Evolutionary conservation across 2,329 filamentous ascomycete genomes (phyloP).

Genomic region (Paraconiothyrium brasiliense): DNA sequence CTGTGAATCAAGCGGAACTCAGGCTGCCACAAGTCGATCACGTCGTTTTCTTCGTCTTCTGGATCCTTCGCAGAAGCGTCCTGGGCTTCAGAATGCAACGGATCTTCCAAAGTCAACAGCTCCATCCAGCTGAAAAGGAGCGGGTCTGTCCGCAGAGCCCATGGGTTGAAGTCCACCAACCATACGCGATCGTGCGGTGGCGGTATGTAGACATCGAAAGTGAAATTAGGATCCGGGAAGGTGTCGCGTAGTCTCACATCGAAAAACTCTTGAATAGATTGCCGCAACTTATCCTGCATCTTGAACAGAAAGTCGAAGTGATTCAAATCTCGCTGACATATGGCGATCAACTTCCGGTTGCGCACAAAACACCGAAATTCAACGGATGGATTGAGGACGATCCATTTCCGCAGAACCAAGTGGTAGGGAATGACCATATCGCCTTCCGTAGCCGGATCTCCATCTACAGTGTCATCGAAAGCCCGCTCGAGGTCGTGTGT

Average conservation of each 20-base stretch:
- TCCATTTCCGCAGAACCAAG: slow-evolving; percentile 86
- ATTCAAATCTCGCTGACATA: slow-evolving; percentile 90
- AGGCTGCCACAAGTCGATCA: slow-evolving; percentile 68
- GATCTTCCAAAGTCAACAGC: slow-evolving; percentile 76
- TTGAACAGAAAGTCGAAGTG: slow-evolving; percentile 83
- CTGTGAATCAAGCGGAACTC: slow-evolving; percentile 84
- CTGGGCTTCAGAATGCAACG: slow-evolving; percentile 32
- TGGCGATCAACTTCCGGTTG: slow-evolving; percentile 78
- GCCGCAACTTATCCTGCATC: slow-evolving; percentile 72
- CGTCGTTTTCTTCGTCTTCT: slow-evolving; percentile 55
- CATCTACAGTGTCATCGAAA: slow-evolving; percentile 74
- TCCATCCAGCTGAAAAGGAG: slow-evolving; percentile 91
- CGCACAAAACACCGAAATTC: slow-evolving; percentile 98
- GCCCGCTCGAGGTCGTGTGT: slow-evolving; percentile 94
- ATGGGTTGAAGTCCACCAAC: slow-evolving; percentile 94
- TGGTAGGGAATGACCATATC: slow-evolving; percentile 72
- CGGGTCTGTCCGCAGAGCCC: slow-evolving; percentile 88
- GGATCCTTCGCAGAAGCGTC: slow-evolving; percentile 28
- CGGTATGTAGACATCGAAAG: slow-evolving; percentile 93
- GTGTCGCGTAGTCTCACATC: slow-evolving; percentile 74
- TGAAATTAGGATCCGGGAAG: slow-evolving; percentile 85
- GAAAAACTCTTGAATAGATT: slow-evolving; percentile 81
- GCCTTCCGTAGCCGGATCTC: slow-evolving; percentile 21
- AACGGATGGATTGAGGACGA: slow-evolving; percentile 86
- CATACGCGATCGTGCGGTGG: slow-evolving; percentile 77